These are phyloP conservation scores for Oryza coarctata DNA, from an alignment of 176 grass and related monocot species.

Conservation along the genomic window DNA sequence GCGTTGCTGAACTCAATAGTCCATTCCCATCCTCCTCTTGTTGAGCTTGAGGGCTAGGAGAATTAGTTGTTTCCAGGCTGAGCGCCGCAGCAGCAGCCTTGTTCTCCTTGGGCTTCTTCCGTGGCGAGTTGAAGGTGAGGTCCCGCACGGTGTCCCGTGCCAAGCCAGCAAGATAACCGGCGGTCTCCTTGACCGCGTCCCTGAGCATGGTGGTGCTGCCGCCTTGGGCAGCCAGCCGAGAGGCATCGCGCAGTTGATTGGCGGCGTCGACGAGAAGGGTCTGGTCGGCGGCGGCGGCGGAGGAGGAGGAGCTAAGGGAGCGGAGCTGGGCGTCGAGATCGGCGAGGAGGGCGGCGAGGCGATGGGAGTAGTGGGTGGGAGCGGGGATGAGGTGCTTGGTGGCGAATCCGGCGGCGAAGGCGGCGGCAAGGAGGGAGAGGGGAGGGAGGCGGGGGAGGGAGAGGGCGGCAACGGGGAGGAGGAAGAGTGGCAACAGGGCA, in stretches of 20 bases:
- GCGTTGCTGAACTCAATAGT: not conserved
- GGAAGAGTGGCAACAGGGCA: slow-evolving; percentile 19
- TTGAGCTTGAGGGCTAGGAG: not conserved
- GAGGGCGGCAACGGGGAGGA: slow-evolving; percentile 39
- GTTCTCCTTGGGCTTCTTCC: slow-evolving; percentile 35
- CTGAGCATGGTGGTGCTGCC: not conserved
- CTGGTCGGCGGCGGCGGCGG: not conserved
- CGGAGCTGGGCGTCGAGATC: slow-evolving; percentile 56
- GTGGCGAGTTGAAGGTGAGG: slow-evolving; percentile 41
- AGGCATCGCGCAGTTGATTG: slow-evolving; percentile 45
- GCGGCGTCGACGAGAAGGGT: slow-evolving; percentile 41
- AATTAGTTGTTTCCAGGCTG: too few relatives aligned
- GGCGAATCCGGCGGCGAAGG: slow-evolving; percentile 63
- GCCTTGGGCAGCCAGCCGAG: slow-evolving; percentile 13
- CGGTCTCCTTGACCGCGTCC: slow-evolving; percentile 40
- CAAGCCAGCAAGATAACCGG: slow-evolving; percentile 40
- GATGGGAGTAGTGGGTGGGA: slow-evolving; percentile 8
- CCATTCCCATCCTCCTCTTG: not conserved
- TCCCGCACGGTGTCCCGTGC: slow-evolving; percentile 53
- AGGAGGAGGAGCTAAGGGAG: slow-evolving; percentile 36
- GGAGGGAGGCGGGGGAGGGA: slow-evolving; percentile 58
- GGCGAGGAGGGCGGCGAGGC: slow-evolving; percentile 44
- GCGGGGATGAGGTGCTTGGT: slow-evolving; percentile 39
- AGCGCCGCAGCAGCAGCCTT: not conserved
- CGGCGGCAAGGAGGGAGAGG: slow-evolving; percentile 49